Evolutionary conservation across 2,329 filamentous ascomycete species (phyloP).

Genomic region (Truncatella angustata): DNA sequence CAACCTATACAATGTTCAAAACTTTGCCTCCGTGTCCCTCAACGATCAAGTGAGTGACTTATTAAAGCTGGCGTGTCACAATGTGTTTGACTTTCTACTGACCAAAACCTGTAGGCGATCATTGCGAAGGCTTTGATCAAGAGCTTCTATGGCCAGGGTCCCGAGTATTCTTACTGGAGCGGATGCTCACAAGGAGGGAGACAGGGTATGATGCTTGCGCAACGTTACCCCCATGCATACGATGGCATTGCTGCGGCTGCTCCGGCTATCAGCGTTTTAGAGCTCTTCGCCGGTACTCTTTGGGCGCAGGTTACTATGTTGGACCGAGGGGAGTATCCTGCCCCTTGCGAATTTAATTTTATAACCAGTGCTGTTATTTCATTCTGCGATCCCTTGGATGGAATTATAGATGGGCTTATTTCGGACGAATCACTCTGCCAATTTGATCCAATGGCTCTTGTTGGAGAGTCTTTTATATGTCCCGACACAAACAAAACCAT

Average conservation of each 20-base stretch:
- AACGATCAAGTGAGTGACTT: too few species aligned
- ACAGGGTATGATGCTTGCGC: constrained; percentile 49
- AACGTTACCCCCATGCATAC: constrained; percentile 53
- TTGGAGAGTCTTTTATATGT: too few species aligned
- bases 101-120: constrained; percentile 43
- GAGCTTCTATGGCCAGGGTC: constrained; percentile 43
- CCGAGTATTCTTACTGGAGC: constrained; percentile 48
- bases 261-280: constrained; percentile 29
- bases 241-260: constrained; percentile 48
- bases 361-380: constrained; percentile 37
- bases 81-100: too few species aligned
- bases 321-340: constrained; percentile 25
- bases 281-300: constrained; percentile 25
- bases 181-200: constrained; percentile 56
- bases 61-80: too few species aligned
- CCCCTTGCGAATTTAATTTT: constrained; percentile 23
- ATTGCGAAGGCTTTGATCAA: constrained; percentile 46
- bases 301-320: constrained; percentile 31
- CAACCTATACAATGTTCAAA: constrained; percentile 17
- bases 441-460: too few species aligned
- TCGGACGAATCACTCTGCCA: too few species aligned
- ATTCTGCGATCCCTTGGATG: constrained; percentile 48
- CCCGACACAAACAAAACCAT: too few species aligned
- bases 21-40: constrained; percentile 19
- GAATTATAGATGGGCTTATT: constrained; percentile 45